These are phyloP conservation scores for Gonapodya prolifera DNA, from an alignment of 192 early-diverging fungal species.

Conservation along the genomic window DNA sequence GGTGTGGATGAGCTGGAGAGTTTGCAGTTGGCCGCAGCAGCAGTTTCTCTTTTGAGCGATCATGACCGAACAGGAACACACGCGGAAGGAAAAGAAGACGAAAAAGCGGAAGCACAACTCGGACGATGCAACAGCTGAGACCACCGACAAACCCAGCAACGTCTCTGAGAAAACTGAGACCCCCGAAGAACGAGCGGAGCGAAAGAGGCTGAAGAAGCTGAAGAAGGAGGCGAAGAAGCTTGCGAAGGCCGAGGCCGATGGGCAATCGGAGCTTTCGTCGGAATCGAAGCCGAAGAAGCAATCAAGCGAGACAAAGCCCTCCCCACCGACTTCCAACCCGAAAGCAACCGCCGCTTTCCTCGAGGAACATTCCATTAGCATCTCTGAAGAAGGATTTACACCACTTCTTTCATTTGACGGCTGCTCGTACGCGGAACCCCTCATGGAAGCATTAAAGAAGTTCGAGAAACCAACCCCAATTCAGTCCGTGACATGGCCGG, in stretches of 20 bases:
- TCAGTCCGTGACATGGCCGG: constrained; percentile 88
- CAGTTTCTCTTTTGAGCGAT: no score
- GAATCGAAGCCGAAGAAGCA: constrained; percentile 40
- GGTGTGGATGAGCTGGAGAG: no score
- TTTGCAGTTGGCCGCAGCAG: no score
- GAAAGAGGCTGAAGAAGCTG: constrained; percentile 8
- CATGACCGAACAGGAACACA: no score
- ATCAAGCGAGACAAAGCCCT: no score
- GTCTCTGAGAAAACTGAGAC: background rate
- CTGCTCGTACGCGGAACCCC: constrained; percentile 49
- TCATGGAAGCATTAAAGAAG: constrained; percentile 46
- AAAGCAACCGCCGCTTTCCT: constrained; percentile 19
- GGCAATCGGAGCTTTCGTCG: constrained; percentile 41
- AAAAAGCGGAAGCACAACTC: constrained; percentile 15
- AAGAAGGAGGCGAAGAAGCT: background rate
- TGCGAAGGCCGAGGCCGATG: constrained; percentile 33
- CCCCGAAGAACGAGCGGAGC: background rate
- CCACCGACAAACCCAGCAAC: background rate
- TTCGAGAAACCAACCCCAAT: constrained; percentile 86
- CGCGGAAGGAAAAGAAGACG: constrained; percentile 28
- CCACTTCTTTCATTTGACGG: constrained; percentile 68
- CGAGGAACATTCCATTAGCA: constrained; percentile 20
- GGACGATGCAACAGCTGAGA: constrained; percentile 5
- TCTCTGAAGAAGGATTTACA: constrained; percentile 22
- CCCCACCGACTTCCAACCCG: background rate